Evolutionary conservation across 768 basidiomycete species (phyloP), one percentile per base, ranked within the genome.

Genomic region (Grammothele lineata): DNA sequence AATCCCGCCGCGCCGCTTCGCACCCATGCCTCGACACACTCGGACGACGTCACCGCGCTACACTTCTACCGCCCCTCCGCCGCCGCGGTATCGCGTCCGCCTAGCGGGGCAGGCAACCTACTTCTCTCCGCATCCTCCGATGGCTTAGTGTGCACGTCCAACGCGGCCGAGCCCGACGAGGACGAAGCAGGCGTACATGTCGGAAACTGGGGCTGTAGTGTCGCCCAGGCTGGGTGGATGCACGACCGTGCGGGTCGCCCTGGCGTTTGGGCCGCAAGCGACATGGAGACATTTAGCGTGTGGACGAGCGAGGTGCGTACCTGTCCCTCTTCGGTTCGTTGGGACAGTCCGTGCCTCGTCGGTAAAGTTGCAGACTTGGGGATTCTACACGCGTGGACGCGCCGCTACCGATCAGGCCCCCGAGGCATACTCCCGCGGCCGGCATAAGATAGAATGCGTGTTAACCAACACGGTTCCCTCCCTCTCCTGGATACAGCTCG

Each of bases 281-380:
- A 96, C 67, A 96, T 96, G 93, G 92, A 97, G 65, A 92, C 88
- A 0, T 87, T 94, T 55, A 86, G 87, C 46, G 74, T 79, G 12
- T 97, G 92, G 94, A 78, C 83, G 22, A 65, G 65, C 38, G 86
- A 91, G 66, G 88, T 85, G 27, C 27, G 27, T 30, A 14, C n/a
- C n/a, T n/a, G n/a, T n/a, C n/a, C n/a, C n/a, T n/a, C n/a, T n/a
- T n/a, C n/a, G 27, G 7, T 14, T 30, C 27, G 27, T 30, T 30
- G 27, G 27, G 14, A 7, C 27, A 7, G 27, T 30, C 27, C n/a
- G n/a, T n/a, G n/a, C n/a, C n/a, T n/a, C n/a, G n/a, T n/a, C n/a
- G n/a, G n/a, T n/a, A n/a, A n/a, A n/a, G n/a, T n/a, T n/a, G n/a
- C n/a, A n/a, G n/a, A n/a, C n/a, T n/a, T n/a, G n/a, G n/a, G n/a